phyloP scores from a whole-genome alignment of 257 asterid genomes.

The Linaria vulgaris region DNA sequence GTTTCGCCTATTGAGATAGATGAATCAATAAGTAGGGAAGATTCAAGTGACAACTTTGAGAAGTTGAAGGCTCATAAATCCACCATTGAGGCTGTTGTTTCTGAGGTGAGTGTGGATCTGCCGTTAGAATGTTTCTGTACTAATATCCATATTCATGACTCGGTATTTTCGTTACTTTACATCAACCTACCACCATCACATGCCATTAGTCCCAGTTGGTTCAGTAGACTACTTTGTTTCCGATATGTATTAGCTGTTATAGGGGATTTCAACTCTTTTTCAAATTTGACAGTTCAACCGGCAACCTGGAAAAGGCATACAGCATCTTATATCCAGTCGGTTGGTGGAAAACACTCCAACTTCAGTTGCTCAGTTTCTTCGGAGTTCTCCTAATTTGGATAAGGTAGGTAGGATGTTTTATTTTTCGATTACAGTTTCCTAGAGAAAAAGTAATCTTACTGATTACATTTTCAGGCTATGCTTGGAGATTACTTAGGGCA shows the following conservation, averaged over 20 bases:
- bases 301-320: slow-evolving; percentile 75
- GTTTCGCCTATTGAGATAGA: slow-evolving; percentile 47
- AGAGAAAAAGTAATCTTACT: slow-evolving; percentile 30
- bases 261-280: slow-evolving; percentile 26
- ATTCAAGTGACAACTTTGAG: slow-evolving; percentile 76
- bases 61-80: slow-evolving; percentile 95
- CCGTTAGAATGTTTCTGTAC: slow-evolving; percentile 28
- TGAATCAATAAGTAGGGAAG: slow-evolving; percentile 69
- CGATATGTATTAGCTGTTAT: slow-evolving; percentile 22
- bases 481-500: slow-evolving; percentile 96
- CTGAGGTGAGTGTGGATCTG: slow-evolving; percentile 68
- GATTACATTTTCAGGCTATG: slow-evolving; percentile 58
- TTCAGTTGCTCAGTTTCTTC: slow-evolving; percentile 86
- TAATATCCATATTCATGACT: slow-evolving; percentile 22
- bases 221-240: slow-evolving; percentile 12
- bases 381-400: slow-evolving; percentile 80
- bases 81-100: slow-evolving; percentile 86
- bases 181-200: background rate
- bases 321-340: slow-evolving; percentile 71
- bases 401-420: slow-evolving; percentile 49
- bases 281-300: slow-evolving; percentile 72
- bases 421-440: slow-evolving; percentile 24
- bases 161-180: slow-evolving; percentile 5
- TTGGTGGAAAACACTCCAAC: slow-evolving; percentile 79
- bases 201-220: too few species aligned